Conservation (phyloP, 139 green algal species). For the Gonium pectorale region DNA sequence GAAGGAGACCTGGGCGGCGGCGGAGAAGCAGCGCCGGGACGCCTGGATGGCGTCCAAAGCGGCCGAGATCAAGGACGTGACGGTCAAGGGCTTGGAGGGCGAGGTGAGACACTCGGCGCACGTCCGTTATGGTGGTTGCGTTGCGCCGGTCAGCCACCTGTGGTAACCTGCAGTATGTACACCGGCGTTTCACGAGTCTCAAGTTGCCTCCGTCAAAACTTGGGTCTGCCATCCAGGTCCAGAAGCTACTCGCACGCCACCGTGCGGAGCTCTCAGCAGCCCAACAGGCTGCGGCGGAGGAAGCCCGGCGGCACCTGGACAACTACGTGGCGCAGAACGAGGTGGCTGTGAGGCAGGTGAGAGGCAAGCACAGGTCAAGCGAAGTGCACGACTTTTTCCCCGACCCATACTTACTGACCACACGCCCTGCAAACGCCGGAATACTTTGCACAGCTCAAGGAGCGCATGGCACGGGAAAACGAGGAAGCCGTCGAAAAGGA, state of each 20-base stretch:
- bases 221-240: slow-evolving; percentile 43
- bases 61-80: slow-evolving; percentile 76
- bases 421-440: too few species aligned
- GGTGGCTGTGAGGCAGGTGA: slow-evolving; percentile 34
- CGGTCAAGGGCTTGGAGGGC: slow-evolving; percentile 68
- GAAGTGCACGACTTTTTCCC: too few species aligned
- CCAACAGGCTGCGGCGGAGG: slow-evolving; percentile 54
- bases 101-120: too few species aligned
- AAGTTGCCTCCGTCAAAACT: too few species aligned
- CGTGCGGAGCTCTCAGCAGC: slow-evolving; percentile 58
- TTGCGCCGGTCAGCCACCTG: too few species aligned
- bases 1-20: slow-evolving; percentile 63
- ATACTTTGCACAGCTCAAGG: slow-evolving; percentile 40
- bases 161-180: too few species aligned
- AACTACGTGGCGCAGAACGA: slow-evolving; percentile 53
- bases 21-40: slow-evolving; percentile 60
- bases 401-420: too few species aligned
- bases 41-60: slow-evolving; percentile 72
- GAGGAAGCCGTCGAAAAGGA: slow-evolving; percentile 71
- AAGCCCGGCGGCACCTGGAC: slow-evolving; percentile 54
- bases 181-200: too few species aligned
- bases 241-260: slow-evolving; percentile 66
- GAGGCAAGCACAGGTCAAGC: not conserved
- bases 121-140: too few species aligned
- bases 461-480: slow-evolving; percentile 25